Conservation (phyloP, 768 basidiomycete species). For the Nidularia pulvinata region DNA sequence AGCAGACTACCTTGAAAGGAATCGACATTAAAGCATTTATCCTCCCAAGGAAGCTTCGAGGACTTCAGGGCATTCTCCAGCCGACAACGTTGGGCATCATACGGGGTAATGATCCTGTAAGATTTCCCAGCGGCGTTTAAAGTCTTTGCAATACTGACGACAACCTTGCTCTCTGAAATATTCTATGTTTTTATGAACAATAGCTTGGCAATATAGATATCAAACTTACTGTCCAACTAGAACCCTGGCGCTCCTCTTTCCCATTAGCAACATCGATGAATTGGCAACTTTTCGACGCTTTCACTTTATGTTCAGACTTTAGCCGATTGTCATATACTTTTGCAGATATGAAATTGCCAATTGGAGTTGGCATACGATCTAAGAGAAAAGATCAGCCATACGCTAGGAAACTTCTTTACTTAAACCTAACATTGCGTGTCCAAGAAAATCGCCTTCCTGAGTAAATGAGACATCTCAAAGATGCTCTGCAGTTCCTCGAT, state of each 20-base stretch:
- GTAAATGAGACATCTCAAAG: slow-evolving; percentile 59
- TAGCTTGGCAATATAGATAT: not conserved
- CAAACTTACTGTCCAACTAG: slow-evolving; percentile 34
- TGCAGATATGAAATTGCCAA: slow-evolving; percentile 62
- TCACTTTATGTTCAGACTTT: slow-evolving; percentile 40
- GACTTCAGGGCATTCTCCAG: slow-evolving; percentile 51
- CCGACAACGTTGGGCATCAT: slow-evolving; percentile 62
- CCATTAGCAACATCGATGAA: slow-evolving; percentile 53
- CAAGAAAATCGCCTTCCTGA: slow-evolving; percentile 39
- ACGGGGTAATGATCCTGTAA: slow-evolving; percentile 72
- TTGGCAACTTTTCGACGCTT: slow-evolving; percentile 35
- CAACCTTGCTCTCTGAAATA: slow-evolving; percentile 41
- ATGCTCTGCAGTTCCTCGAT: slow-evolving; percentile 52
- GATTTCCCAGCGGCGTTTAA: slow-evolving; percentile 33
- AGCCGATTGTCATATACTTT: slow-evolving; percentile 56
- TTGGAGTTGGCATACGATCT: slow-evolving; percentile 66
- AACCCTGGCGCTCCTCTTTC: slow-evolving; percentile 22
- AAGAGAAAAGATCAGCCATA: not conserved
- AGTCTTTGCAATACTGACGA: slow-evolving; percentile 41
- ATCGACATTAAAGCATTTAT: slow-evolving; percentile 77
- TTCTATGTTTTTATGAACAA: slow-evolving; percentile 40
- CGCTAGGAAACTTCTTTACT: not conserved
- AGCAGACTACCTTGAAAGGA: slow-evolving; percentile 66
- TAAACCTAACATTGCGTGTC: slow-evolving; percentile 57
- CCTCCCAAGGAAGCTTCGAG: slow-evolving; percentile 45